Base-by-base conservation (phyloP, 169 alveolate genomes). In the Plasmodium adleri region DNA sequence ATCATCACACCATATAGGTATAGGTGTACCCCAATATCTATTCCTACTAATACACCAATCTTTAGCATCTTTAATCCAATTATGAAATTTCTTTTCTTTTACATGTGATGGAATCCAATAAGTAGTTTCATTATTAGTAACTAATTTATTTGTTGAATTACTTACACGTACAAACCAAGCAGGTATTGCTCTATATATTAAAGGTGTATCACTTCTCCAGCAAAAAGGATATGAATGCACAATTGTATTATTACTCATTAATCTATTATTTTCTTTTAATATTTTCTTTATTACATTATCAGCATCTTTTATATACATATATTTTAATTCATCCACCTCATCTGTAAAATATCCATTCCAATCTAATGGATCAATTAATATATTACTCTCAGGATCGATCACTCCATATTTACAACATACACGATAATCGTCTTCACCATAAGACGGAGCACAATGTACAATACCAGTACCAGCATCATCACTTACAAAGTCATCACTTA, bases 41-140 rank as follows among this genome's bases (percentile, higher is more conserved):
- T 97, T 98, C 72, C 99, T 94, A 73, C 99, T 97, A 73, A 99
- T 97, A 93, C 99, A 98, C 99, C 99, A 99, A 93, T 99, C 99
- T 75, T 98, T 94, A 13, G 99, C 99, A 89, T 98, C 99, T 1
- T 96, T 96, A 20, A 99, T 97, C 99, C 99, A 99, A 95, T 98
- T 98, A 72, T 98, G 98, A 95, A 99, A 99, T 74, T 99, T 96
- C 88, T 97, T 98, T 78, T 98, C 99, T 94, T 98, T 96, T 52
- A 98, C 99, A 68, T 94, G 96, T 17, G 96, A 88, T 0, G 99
- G 99, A 50, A 98, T 99, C 99, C 99, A 98, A 71, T 94, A 87
- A 2, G 99, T 95, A 72, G 96, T 83, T 66, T 95, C 94, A 94
- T 97, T 98, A 86, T 97, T 95, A 20, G 88, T 88, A 49, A 98